Conservation (phyloP, 257 asterid species). For the Solanum dulcamara region DNA sequence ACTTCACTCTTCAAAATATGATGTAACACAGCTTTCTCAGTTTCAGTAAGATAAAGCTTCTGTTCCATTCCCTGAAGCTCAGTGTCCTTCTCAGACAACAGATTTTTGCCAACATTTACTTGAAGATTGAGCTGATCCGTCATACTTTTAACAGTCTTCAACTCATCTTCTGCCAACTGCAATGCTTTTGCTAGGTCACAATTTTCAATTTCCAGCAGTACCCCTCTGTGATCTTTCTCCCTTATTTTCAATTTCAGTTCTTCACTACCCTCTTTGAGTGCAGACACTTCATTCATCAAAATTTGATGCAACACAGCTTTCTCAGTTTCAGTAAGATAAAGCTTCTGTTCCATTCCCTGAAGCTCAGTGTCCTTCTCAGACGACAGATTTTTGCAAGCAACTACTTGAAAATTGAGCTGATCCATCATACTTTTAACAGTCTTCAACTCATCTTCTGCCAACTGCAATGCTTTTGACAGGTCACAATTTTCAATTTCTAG, state of each 20-base stretch:
- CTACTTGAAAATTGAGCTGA: constrained; percentile 31
- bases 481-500: constrained; percentile 31
- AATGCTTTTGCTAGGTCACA: constrained; percentile 26
- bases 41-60: constrained; percentile 28
- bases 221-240: constrained; percentile 40
- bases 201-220: constrained; percentile 32
- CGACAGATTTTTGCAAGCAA: constrained; percentile 26
- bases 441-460: constrained; percentile 30
- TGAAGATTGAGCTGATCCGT: constrained; percentile 30
- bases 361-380: constrained; percentile 29
- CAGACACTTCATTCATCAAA: constrained; percentile 16
- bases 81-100: constrained; percentile 25
- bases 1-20: constrained; percentile 26
- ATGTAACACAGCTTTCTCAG: constrained; percentile 29
- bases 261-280: constrained; percentile 40
- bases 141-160: constrained; percentile 13
- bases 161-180: constrained; percentile 30
- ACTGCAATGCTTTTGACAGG: constrained; percentile 34
- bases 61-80: constrained; percentile 36
- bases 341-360: constrained; percentile 36
- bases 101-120: constrained; percentile 26
- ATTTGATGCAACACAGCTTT: constrained; percentile 24
- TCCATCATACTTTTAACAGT: constrained; percentile 16
- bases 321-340: constrained; percentile 24
- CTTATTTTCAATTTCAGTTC: constrained; percentile 30